Evolutionary conservation across 495 filamentous ascomycete genomes (phyloP).

Genomic region (Aspergillus saccharolyticus): DNA sequence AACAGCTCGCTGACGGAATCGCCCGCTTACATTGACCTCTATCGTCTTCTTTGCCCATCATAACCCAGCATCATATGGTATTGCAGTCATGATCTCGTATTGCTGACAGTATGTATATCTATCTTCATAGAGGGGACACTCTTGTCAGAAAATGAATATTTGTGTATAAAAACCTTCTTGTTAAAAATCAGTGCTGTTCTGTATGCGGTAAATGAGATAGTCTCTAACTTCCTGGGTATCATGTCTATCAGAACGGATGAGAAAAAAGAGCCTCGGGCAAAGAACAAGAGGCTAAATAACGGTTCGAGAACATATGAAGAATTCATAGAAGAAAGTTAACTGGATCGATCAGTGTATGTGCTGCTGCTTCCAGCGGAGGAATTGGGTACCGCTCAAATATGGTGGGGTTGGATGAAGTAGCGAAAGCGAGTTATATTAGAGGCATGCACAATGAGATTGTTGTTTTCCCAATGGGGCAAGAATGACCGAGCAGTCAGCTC

Average conservation of each 20-base stretch:
- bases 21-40: too few species aligned
- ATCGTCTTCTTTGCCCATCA: too few species aligned
- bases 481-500: constrained; percentile 6
- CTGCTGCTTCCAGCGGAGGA: neutral
- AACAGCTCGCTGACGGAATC: too few species aligned
- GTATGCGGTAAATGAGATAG: neutral
- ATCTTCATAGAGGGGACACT: too few species aligned
- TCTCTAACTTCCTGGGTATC: constrained; percentile 11
- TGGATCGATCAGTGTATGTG: neutral
- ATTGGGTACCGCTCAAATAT: neutral
- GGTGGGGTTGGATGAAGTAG: neutral
- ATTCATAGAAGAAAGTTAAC: neutral
- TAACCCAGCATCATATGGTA: too few species aligned
- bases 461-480: constrained; percentile 10
- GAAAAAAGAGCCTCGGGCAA: neutral
- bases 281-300: neutral
- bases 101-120: too few species aligned
- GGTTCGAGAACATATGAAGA: neutral
- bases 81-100: too few species aligned
- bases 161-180: too few species aligned
- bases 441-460: neutral
- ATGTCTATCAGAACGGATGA: constrained; percentile 11
- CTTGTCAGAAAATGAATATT: too few species aligned
- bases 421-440: neutral
- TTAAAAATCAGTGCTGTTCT: neutral